A percentile compares a stretch with the other conserved stretches of the same genome.
Conservation (phyloP, 2,329 filamentous ascomycete species). For the Trichophyton rubrum region DNA sequence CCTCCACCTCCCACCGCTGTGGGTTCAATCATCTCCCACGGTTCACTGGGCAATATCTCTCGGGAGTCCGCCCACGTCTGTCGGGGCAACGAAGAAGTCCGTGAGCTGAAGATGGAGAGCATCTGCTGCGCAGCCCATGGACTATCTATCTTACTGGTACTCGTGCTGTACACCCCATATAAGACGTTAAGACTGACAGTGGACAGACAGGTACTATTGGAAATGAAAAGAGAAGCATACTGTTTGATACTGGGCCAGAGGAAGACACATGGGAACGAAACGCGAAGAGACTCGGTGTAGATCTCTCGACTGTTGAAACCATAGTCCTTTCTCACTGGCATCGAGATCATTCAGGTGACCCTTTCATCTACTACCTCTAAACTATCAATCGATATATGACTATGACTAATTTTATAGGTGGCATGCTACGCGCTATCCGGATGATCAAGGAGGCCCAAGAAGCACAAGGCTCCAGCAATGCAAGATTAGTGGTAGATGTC, state of each 20-base stretch:
- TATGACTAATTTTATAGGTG: constrained; percentile 22
- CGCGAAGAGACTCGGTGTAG: constrained; percentile 31
- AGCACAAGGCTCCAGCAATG: constrained; percentile 13
- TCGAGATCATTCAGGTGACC: constrained; percentile 41
- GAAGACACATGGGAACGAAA: constrained; percentile 42
- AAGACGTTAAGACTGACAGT: not conserved
- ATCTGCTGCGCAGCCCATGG: constrained; percentile 45
- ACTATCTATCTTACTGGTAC: constrained; percentile 40
- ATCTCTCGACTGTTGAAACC: constrained; percentile 35
- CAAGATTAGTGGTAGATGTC: constrained; percentile 35
- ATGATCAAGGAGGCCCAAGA: constrained; percentile 35
- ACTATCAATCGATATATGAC: not conserved
- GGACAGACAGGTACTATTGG: constrained; percentile 37
- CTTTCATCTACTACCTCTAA: not conserved
- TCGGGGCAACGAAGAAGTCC: constrained; percentile 32
- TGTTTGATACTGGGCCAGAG: constrained; percentile 45
- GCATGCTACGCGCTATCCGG: constrained; percentile 38
- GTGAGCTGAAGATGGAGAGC: constrained; percentile 39
- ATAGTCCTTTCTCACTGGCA: constrained; percentile 45
- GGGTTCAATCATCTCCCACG: constrained; percentile 32
- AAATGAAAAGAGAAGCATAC: constrained; percentile 33
- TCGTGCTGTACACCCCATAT: not conserved
- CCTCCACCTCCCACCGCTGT: constrained; percentile 25
- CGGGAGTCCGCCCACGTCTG: constrained; percentile 25
- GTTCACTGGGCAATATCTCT: constrained; percentile 34